Evolutionary conservation across 305 asterid genomes (phyloP), one percentile per base, ranked within the genome.

Genomic region (Fraxinus sp.): DNA sequence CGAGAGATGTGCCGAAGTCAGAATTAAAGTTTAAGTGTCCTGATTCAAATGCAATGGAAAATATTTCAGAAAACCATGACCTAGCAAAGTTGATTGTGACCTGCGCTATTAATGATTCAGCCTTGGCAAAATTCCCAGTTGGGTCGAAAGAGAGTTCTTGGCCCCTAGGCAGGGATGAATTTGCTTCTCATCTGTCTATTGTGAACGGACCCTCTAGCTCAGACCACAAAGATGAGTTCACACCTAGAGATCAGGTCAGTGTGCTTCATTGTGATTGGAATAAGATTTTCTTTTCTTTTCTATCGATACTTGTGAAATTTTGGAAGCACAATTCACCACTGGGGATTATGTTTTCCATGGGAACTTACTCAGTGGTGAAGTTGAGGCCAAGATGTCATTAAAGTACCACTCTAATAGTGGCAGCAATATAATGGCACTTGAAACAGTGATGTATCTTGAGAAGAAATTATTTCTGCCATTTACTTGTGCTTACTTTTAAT

Each of bases 11-110:
- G 66, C 84, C 75, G 73, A 86, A 86, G 59, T 81, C 93, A 13
- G 92, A 90, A 66, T 82, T 86, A 79, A 83, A 89, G 81, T 88
- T 87, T 83, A 70, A 90, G 32, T 86, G 85, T 85, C 86, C 88
- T 64, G 88, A 88, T 75, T 80, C 92, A 36, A 86, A 81, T 80
- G 30, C 81, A 52, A 82, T 81, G 80, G 83, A 86, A 78, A 87
- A 82, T 84, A 80, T 87, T 16, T 81, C 88, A 8, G 91, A 78
- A 82, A 87, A 81, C 81, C 77, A 83, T 14, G 90, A 88, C 75
- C 82, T 85, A 77, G 82, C 82, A 8, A 87, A 85, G 81, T 70
- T 74, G 71, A 83, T 87, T 72, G 85, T 77, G 7, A 83, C 86
- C 78, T 78, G 78, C 46, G 86, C 94, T 43, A 52, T 77, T 46